Conservation (phyloP, 257 asterid genomes). For the Knoxia roxburghii region DNA sequence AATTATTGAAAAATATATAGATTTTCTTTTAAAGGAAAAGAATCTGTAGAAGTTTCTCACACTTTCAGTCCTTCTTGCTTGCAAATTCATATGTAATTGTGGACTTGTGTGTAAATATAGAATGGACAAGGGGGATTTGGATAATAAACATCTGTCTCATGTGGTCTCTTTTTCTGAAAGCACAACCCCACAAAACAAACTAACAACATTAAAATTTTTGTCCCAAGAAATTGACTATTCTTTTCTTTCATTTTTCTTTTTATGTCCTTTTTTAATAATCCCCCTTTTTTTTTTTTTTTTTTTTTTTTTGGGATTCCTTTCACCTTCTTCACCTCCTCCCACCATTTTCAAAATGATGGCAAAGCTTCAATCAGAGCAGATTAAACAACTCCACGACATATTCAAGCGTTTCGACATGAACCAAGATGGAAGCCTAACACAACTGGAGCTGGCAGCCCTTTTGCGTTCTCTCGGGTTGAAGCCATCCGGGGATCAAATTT, state of each 20-base stretch:
- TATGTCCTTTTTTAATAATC: too few relatives aligned
- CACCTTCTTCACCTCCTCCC: too few relatives aligned
- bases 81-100: too few relatives aligned
- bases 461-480: constrained; percentile 43
- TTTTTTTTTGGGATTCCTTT: not conserved
- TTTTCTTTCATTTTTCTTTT: too few relatives aligned
- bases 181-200: constrained; percentile 16
- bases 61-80: too few relatives aligned
- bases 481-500: constrained; percentile 42
- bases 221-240: not conserved
- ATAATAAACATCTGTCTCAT: too few relatives aligned
- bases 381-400: constrained; percentile 37
- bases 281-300: not conserved
- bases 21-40: too few relatives aligned
- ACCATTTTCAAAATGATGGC: constrained; percentile 19
- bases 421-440: constrained; percentile 47
- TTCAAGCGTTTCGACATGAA: constrained; percentile 47
- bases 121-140: too few relatives aligned
- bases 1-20: too few relatives aligned
- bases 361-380: constrained; percentile 34
- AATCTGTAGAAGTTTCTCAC: too few relatives aligned
- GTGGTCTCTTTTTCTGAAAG: not conserved
- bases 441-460: constrained; percentile 49
- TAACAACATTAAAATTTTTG: not conserved
- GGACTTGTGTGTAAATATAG: too few relatives aligned